These are phyloP conservation scores for Linderina pennispora DNA, from an alignment of 192 early-diverging fungal species.

Conservation along the genomic window DNA sequence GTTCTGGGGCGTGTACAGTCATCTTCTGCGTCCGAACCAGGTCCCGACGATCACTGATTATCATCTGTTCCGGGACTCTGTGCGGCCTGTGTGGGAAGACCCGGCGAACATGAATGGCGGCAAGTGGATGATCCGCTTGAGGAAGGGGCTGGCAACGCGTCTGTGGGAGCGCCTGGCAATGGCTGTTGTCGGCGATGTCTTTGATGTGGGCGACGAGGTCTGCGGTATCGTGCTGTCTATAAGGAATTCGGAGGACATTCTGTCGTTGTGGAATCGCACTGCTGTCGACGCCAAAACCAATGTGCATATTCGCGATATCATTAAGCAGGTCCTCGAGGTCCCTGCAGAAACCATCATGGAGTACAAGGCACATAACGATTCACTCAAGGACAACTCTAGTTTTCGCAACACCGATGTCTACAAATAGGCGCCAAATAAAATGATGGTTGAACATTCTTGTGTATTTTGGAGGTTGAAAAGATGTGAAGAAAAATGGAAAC, in stretches of 20 bases:
- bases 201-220: slow-evolving; percentile 82
- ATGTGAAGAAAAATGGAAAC: neutral
- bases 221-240: slow-evolving; percentile 93
- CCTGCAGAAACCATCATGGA: slow-evolving; percentile 86
- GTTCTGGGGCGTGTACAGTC: slow-evolving; percentile 75
- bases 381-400: slow-evolving; percentile 79
- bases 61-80: slow-evolving; percentile 87
- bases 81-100: slow-evolving; percentile 97
- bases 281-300: slow-evolving; percentile 81
- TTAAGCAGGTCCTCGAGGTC: slow-evolving; percentile 81
- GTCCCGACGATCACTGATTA: slow-evolving; percentile 85
- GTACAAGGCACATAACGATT: slow-evolving; percentile 91
- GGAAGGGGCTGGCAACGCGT: slow-evolving; percentile 85
- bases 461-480: neutral
- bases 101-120: slow-evolving; percentile 77
- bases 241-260: slow-evolving; percentile 86
- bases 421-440: slow-evolving; percentile 16
- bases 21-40: slow-evolving; percentile 75
- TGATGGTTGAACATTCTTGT: slow-evolving; percentile 2
- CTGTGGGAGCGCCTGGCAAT: slow-evolving; percentile 89
- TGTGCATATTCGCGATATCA: slow-evolving; percentile 78
- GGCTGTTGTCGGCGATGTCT: slow-evolving; percentile 87
- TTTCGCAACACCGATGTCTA: slow-evolving; percentile 80
- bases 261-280: slow-evolving; percentile 90
- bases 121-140: slow-evolving; percentile 92